These are phyloP conservation scores for Trifolium pratense DNA, from an alignment of 306 rosid species.

Conservation along the genomic window DNA sequence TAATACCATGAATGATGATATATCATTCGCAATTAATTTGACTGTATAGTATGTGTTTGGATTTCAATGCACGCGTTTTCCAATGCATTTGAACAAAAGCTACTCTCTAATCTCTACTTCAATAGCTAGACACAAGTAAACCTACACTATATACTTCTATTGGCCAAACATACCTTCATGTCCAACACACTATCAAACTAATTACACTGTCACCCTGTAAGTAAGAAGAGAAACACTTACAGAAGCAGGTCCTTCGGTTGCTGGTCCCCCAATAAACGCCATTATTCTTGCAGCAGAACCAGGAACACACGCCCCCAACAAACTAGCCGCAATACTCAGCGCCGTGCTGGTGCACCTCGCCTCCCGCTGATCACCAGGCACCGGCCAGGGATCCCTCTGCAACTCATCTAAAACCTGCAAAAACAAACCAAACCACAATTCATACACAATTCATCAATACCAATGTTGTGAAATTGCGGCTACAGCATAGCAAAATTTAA, in stretches of 20 bases:
- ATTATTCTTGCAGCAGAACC: conserved; percentile 93
- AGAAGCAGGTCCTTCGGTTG: conserved; percentile 93
- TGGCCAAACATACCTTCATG: neutral
- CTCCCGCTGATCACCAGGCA: conserved; percentile 82
- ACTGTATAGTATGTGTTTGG: conserved; percentile 17
- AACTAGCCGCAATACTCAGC: conserved; percentile 77
- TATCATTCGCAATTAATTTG: neutral
- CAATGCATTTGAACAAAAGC: neutral
- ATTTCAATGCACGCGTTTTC: neutral
- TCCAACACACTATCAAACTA: neutral
- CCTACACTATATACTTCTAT: conserved; percentile 2
- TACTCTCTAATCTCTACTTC: neutral
- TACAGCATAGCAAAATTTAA: neutral
- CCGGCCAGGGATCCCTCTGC: conserved; percentile 95
- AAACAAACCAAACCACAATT: conserved; percentile 24
- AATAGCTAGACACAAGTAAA: neutral
- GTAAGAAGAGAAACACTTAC: conserved; percentile 60
- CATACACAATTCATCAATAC: neutral
- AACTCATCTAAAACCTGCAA: conserved; percentile 86
- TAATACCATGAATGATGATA: neutral
- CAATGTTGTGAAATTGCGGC: neutral
- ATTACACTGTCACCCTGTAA: neutral
- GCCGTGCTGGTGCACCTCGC: conserved; percentile 92
- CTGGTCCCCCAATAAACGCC: conserved; percentile 94
- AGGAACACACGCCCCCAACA: conserved; percentile 96